phyloP scores from a whole-genome alignment of 805 yeast genomes.

The Starmerella etchellsii region DNA sequence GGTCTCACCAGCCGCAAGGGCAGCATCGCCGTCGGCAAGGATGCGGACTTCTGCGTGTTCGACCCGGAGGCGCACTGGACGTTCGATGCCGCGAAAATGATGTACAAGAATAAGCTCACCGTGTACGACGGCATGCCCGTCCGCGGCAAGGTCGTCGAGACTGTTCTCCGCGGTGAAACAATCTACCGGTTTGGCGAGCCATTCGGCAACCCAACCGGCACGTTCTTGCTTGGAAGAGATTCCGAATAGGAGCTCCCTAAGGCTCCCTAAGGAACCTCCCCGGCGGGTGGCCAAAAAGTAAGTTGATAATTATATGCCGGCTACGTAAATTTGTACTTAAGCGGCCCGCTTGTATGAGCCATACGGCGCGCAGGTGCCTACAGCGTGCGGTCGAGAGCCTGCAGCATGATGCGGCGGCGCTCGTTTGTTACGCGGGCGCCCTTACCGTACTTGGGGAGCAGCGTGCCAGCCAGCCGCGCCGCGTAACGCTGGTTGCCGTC shows the following conservation, averaged over 20 bases:
- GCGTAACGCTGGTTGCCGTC: conserved; percentile 20
- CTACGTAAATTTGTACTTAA: no score
- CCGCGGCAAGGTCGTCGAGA: conserved; percentile 64
- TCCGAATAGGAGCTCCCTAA: not conserved
- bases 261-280: no score
- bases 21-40: conserved; percentile 54
- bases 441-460: conserved; percentile 13
- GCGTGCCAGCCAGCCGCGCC: conserved; percentile 19
- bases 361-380: no score
- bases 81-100: conserved; percentile 28
- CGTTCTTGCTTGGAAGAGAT: conserved; percentile 16
- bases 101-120: conserved; percentile 75
- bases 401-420: conserved; percentile 20
- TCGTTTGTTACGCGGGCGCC: conserved; percentile 19
- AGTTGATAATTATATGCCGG: no score
- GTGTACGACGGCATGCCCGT: conserved; percentile 67
- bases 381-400: conserved; percentile 10
- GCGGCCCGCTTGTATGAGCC: no score
- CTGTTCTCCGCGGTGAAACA: conserved; percentile 62
- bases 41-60: conserved; percentile 80
- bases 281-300: no score
- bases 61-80: conserved; percentile 47
- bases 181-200: conserved; percentile 35
- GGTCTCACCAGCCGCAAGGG: conserved; percentile 70
- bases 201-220: conserved; percentile 15